Percentiles rank a stretch among this genome's conserved stretches.
These are phyloP conservation scores for Knoxdaviesia capensis DNA, from an alignment of 2,329 filamentous ascomycete species.

Conservation along the genomic window DNA sequence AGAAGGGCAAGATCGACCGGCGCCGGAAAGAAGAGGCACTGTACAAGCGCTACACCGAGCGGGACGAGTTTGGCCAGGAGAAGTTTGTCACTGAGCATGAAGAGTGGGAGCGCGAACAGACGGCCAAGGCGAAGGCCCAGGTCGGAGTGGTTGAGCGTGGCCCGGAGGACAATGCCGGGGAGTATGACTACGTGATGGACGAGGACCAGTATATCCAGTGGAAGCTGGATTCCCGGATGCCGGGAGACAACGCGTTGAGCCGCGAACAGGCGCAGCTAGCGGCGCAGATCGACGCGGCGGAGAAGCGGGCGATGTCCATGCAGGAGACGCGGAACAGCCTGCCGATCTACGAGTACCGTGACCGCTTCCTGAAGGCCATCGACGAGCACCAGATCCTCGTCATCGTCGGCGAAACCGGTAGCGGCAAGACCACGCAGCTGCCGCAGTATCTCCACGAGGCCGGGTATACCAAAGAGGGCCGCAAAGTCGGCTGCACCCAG, in stretches of 20 bases:
- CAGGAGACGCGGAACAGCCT: slow-evolving; percentile 80
- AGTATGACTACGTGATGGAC: slow-evolving; percentile 89
- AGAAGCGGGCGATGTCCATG: slow-evolving; percentile 72
- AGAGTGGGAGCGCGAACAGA: slow-evolving; percentile 86
- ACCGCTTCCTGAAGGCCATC: slow-evolving; percentile 74
- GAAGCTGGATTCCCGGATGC: slow-evolving; percentile 51
- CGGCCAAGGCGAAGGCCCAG: slow-evolving; percentile 70
- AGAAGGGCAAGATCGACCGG: slow-evolving; percentile 73
- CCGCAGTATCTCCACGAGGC: slow-evolving; percentile 88
- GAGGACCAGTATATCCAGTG: slow-evolving; percentile 76
- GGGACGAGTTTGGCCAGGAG: slow-evolving; percentile 72
- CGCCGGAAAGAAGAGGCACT: slow-evolving; percentile 79
- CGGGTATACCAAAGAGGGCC: slow-evolving; percentile 64
- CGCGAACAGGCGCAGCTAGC: slow-evolving; percentile 64
- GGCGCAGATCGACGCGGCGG: slow-evolving; percentile 69
- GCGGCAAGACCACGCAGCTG: slow-evolving; percentile 87
- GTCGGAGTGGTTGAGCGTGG: slow-evolving; percentile 49
- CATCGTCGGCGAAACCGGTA: slow-evolving; percentile 86
- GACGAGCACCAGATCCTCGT: slow-evolving; percentile 72
- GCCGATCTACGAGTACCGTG: slow-evolving; percentile 74
- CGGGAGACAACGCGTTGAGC: slow-evolving; percentile 51
- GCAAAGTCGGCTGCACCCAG: slow-evolving; percentile 85
- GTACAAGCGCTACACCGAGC: slow-evolving; percentile 77
- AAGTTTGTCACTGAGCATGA: slow-evolving; percentile 85
- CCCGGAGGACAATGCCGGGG: slow-evolving; percentile 36